Conservation (phyloP, 2,329 filamentous ascomycete genomes). For the Cyclaneusma minus region DNA sequence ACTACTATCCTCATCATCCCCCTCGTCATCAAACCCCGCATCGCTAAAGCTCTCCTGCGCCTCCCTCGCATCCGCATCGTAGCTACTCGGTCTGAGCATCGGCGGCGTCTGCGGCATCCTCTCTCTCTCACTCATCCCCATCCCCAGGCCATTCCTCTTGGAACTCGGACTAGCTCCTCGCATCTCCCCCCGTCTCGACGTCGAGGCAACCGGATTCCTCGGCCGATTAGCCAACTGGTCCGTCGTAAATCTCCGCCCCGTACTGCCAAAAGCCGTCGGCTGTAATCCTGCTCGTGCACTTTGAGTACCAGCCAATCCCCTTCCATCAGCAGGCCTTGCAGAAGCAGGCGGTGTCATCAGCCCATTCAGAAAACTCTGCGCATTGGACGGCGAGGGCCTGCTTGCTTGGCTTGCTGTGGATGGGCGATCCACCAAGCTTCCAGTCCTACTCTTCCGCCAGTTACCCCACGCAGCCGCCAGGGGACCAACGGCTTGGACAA, state of each 20-base stretch:
- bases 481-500: constrained; percentile 66
- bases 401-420: constrained; percentile 15
- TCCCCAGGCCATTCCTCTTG: constrained; percentile 18
- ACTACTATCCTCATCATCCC: constrained; percentile 8
- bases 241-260: constrained; percentile 39
- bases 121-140: constrained; percentile 1
- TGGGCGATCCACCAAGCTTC: constrained; percentile 15
- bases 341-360: constrained; percentile 83
- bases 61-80: constrained; percentile 44
- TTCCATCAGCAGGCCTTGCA: too few species aligned
- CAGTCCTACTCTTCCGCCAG: constrained; percentile 54
- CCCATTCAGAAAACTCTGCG: constrained; percentile 55
- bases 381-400: constrained; percentile 43
- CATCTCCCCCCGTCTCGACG: constrained; percentile 24
- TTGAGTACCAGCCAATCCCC: too few species aligned
- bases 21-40: constrained; percentile 20
- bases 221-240: constrained; percentile 27
- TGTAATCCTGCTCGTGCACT: constrained; percentile 31
- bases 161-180: constrained; percentile 21
- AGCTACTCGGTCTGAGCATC: constrained; percentile 41
- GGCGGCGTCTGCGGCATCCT: constrained; percentile 38
- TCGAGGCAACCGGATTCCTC: constrained; percentile 15
- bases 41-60: constrained; percentile 34
- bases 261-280: constrained; percentile 45
- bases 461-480: constrained; percentile 88